Conservation (phyloP, 2,329 filamentous ascomycete genomes). For the Beauveria scarabaeidicola region DNA sequence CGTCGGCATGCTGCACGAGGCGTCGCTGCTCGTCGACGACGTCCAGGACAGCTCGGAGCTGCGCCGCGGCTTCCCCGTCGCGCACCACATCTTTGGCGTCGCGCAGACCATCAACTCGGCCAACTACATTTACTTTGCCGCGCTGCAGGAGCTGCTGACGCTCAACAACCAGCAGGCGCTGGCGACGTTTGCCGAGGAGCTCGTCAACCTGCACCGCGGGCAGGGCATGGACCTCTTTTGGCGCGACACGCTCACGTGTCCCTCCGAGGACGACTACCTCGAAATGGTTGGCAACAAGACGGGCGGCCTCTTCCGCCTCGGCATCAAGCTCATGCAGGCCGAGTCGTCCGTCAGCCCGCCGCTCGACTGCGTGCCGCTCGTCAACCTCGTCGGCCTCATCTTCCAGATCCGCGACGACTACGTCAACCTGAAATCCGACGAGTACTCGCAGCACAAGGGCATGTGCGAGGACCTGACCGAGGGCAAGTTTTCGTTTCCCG, state of each 20-base stretch:
- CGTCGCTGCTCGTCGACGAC: conserved; percentile 77
- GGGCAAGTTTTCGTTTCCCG: conserved; percentile 92
- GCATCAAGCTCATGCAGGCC: conserved; percentile 81
- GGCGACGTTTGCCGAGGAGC: conserved; percentile 69
- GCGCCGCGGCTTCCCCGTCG: conserved; percentile 71
- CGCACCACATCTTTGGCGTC: conserved; percentile 75
- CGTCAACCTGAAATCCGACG: conserved; percentile 67
- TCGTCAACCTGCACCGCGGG: conserved; percentile 75
- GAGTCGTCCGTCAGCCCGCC: conserved; percentile 40
- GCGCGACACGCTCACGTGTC: conserved; percentile 76
- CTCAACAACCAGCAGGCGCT: conserved; percentile 61
- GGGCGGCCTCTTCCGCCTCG: conserved; percentile 74
- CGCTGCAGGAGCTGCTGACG: conserved; percentile 64
- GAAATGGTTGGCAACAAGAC: conserved; percentile 93
- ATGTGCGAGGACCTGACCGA: conserved; percentile 93
- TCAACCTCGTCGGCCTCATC: conserved; percentile 75
- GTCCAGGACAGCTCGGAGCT: conserved; percentile 75
- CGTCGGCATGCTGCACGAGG: conserved; percentile 78
- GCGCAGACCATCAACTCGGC: conserved; percentile 86
- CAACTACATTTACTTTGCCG: conserved; percentile 82
- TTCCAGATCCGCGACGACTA: conserved; percentile 95
- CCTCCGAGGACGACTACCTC: conserved; percentile 82
- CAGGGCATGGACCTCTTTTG: conserved; percentile 91
- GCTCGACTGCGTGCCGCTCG: conserved; percentile 72
- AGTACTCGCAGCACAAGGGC: conserved; percentile 84